A percentile compares a stretch with the other conserved stretches of the same genome.
Conservation (phyloP, 2,329 filamentous ascomycete species). For the Myriosclerotinia scirpicola region DNA sequence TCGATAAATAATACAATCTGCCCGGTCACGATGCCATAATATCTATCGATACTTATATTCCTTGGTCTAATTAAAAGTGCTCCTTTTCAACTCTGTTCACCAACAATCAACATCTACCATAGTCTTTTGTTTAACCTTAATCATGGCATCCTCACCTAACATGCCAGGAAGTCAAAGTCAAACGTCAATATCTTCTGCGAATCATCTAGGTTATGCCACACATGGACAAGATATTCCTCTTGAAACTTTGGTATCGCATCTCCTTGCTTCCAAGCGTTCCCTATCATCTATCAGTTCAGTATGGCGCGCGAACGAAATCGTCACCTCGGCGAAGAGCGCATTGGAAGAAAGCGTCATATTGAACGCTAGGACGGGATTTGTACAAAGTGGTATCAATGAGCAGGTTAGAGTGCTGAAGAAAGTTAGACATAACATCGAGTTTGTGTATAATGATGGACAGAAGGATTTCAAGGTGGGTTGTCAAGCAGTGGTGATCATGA, state of each 20-base stretch:
- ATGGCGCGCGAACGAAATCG: conserved; percentile 82
- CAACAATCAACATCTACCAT: conserved; percentile 9
- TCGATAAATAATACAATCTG: neutral
- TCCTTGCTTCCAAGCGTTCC: conserved; percentile 84
- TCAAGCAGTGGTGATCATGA: neutral
- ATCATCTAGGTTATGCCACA: conserved; percentile 31
- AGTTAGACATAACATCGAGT: conserved; percentile 53
- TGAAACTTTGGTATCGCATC: conserved; percentile 78
- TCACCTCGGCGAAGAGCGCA: conserved; percentile 70
- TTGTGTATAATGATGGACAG: conserved; percentile 58
- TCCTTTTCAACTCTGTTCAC: neutral
- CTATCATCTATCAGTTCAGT: conserved; percentile 81
- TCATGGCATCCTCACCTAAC: conserved; percentile 21
- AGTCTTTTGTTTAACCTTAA: neutral
- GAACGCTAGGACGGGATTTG: conserved; percentile 66
- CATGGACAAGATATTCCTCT: conserved; percentile 48
- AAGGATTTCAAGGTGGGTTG: conserved; percentile 52
- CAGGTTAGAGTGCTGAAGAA: conserved; percentile 54
- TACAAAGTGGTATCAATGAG: conserved; percentile 60
- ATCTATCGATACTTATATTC: neutral
- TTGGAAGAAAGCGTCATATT: conserved; percentile 79
- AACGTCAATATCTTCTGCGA: conserved; percentile 32
- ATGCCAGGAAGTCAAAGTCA: conserved; percentile 31
- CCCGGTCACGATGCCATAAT: neutral
- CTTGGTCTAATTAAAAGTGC: neutral